phyloP scores from a whole-genome alignment of 495 filamentous ascomycete species.

The Rostrohypoxylon terebratum region DNA sequence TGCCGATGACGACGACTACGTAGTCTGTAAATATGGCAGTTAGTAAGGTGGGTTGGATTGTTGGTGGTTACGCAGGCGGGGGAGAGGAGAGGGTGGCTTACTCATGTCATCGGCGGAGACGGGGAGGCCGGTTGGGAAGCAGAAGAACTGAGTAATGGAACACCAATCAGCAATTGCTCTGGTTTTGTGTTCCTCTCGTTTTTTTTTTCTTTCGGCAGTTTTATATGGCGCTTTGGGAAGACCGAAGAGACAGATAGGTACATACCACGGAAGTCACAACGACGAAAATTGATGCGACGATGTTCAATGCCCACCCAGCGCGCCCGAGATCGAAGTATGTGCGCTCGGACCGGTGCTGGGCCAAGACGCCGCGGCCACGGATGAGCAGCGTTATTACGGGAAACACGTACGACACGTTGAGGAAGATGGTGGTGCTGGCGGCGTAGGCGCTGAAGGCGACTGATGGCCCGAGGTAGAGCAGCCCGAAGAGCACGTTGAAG shows the following conservation, averaged over 20 bases:
- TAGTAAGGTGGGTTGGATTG: background rate
- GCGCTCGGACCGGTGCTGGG: slow-evolving; percentile 34
- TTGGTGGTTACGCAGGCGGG: background rate
- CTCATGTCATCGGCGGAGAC: slow-evolving; percentile 49
- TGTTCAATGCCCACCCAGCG: slow-evolving; percentile 43
- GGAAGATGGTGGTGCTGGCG: slow-evolving; percentile 51
- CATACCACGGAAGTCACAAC: slow-evolving; percentile 51
- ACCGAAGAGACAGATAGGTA: background rate
- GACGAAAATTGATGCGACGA: slow-evolving; percentile 46
- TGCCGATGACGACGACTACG: slow-evolving; percentile 52
- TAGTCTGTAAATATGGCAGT: slow-evolving; percentile 36
- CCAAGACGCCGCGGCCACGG: slow-evolving; percentile 45
- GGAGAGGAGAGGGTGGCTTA: slow-evolving; percentile 26
- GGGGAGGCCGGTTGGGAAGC: slow-evolving; percentile 49
- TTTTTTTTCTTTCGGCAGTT: background rate
- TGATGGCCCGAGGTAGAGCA: slow-evolving; percentile 50
- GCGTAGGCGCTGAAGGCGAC: slow-evolving; percentile 53
- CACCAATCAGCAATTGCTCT: slow-evolving; percentile 12
- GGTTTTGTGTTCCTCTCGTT: background rate
- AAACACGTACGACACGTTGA: slow-evolving; percentile 52
- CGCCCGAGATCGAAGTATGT: slow-evolving; percentile 44
- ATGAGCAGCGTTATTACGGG: slow-evolving; percentile 49
- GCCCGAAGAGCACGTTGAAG: slow-evolving; percentile 53
- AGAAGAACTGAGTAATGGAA: slow-evolving; percentile 46
- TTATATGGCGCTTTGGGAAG: background rate